Base-by-base conservation (phyloP, 1,139 yeast genomes). In the Pichia sp. region DNA sequence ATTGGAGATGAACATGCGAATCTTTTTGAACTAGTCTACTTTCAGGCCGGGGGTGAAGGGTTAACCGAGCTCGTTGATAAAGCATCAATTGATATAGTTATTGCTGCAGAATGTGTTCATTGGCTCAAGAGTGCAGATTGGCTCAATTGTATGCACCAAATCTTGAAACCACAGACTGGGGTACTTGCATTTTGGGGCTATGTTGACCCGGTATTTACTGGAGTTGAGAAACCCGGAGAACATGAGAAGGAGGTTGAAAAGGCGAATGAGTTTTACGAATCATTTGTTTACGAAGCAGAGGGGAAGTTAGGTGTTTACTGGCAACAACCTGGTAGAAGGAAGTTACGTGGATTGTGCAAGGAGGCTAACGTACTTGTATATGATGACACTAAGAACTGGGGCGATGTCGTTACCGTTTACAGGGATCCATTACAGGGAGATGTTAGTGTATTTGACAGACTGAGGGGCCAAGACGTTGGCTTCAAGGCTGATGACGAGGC, bases 141-240 rank as follows among this genome's bases (percentile, higher is more conserved):
- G 69, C 80, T 83, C 64, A 61, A 67, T 9, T 81, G 80, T 55
- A 76, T 79, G 40, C 68, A 72, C 36, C 68, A 80, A 12, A 71
- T 83, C 10, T 72, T 89, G 57, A 78, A 76, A 58, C 73, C 78
- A 0, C 76, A 75, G 27, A 33, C 27, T 2, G 95, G 92, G 1
- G 83, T 88, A 1, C 69, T 89, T 51, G 87, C 90, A 0, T 80
- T 79, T 61, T 88, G 93, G 88, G 87, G 87, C n/a, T 89, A 89
- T 65, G 80, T 80, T 45, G 93, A 88, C 63, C 89, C 90, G 0
- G 70, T 76, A 1, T 79, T 80, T 58, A 67, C 73, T 24, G 51
- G 51, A n/a, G 12, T 43, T n/a, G 51, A 51, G 3, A 41, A 46
- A 7, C 30, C 38, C 5, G 14, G 33, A 20, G 20, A 44, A 14